Evolutionary conservation across 2,329 filamentous ascomycete species (phyloP), one percentile per base, ranked within the genome.

Genomic region (Neoarthrinium moseri): DNA sequence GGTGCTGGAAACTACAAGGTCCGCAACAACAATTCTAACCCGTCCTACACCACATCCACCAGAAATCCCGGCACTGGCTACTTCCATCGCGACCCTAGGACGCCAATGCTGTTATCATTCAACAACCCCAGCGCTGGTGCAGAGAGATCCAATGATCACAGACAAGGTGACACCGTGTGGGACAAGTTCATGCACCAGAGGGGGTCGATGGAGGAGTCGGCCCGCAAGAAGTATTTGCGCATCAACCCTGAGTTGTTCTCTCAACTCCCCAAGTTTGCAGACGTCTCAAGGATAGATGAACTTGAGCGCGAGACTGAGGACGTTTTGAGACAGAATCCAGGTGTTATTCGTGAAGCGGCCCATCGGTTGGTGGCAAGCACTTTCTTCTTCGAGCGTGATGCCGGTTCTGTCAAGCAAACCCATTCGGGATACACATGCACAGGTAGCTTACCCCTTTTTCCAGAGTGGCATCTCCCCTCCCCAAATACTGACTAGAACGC

Each of bases 381-480:
- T 0, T 64, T 64, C 26, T 64, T 64, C 55, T 64, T 64, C 23
- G 60, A 64, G 46, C 63, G 57, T 46, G 60, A 64, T 8, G 43
- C 50, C 5, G 43, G 50, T 2, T 58, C 59, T 18, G 54, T 62
- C 21, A 58, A 58, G 47, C 59, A 60, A 41, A 55, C 43, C 7
- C 23, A 48, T 13, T 57, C 54, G 3, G 60, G 59, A 2, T 62
- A 56, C 39, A 61, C 49, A 21, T 64, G 60, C 41, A 61, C 59
- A 45, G 61, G 61, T 62, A 57, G 12, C 51, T 39, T 18, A 7
- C 23, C 34, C n/a, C 23, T 46, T 29, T 4, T 3, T 15, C 36
- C 22, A 12, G 12, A 36, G 8, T 12, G 12, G 5, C 6, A 39
- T 23, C 4, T 39, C 21, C 20, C 6, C 12, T 15, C 18, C 18